Conservation (phyloP, 257 asterid species). For the Fraxinus cuspidata region DNA sequence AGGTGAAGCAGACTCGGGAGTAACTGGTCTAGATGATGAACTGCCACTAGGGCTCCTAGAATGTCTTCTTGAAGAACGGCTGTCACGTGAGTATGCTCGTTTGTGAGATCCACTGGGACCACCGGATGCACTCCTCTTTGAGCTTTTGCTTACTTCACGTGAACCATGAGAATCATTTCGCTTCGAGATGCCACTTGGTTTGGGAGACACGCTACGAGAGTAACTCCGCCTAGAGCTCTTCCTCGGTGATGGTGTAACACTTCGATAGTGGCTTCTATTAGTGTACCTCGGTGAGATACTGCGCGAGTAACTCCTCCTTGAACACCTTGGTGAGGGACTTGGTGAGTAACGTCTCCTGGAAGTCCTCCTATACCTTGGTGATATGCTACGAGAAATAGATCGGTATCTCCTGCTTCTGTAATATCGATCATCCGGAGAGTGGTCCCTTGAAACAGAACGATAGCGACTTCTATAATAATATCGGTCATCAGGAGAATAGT, state of each 20-base stretch:
- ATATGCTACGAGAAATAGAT: constrained; percentile 32
- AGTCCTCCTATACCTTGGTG: constrained; percentile 35
- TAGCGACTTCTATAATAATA: constrained; percentile 20
- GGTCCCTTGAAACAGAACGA: constrained; percentile 25
- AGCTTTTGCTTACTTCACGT: neutral
- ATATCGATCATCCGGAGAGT: constrained; percentile 21
- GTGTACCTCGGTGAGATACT: constrained; percentile 34
- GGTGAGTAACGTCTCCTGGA: constrained; percentile 47
- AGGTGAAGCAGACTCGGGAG: constrained; percentile 25
- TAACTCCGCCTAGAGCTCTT: constrained; percentile 28
- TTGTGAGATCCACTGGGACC: constrained; percentile 8
- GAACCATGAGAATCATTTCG: constrained; percentile 25
- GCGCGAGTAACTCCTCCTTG: constrained; percentile 45
- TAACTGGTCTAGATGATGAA: constrained; percentile 50
- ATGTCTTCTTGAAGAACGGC: constrained; percentile 50
- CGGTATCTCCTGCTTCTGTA: constrained; percentile 14
- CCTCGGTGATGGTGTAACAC: constrained; percentile 44
- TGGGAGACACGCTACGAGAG: constrained; percentile 33
- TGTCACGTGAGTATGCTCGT: constrained; percentile 29
- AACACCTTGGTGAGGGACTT: constrained; percentile 37
- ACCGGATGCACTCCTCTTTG: neutral
- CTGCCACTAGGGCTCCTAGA: constrained; percentile 50
- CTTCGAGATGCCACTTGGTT: constrained; percentile 29
- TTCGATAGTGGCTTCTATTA: constrained; percentile 42
- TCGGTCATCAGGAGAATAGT: constrained; percentile 43